Conservation (phyloP, 2,329 filamentous ascomycete species). For the Blastomyces gilchristii region DNA sequence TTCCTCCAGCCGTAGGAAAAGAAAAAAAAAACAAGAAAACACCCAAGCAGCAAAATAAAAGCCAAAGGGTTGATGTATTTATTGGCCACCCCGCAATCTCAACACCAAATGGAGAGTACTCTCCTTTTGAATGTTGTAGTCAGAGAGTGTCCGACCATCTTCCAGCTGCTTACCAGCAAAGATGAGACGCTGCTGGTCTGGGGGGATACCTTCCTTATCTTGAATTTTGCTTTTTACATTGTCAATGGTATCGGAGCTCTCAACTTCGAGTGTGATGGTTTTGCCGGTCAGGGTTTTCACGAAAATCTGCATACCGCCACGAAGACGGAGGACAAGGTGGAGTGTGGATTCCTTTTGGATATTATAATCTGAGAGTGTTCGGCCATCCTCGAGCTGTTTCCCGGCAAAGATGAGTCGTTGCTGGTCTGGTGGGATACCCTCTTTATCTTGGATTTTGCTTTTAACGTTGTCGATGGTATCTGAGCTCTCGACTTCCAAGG, state of each 20-base stretch:
- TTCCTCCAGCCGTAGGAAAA: constrained; percentile 1
- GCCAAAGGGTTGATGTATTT: not conserved
- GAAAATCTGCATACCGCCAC: constrained; percentile 77
- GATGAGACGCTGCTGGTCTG: constrained; percentile 58
- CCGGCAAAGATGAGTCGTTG: constrained; percentile 76
- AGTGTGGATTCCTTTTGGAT: constrained; percentile 87
- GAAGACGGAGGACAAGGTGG: constrained; percentile 68
- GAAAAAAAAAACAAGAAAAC: not conserved
- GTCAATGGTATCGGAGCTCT: constrained; percentile 58
- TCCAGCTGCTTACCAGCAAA: constrained; percentile 41
- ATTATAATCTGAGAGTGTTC: constrained; percentile 89
- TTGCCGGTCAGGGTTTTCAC: constrained; percentile 70
- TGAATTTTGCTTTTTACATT: constrained; percentile 64
- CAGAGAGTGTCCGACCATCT: constrained; percentile 41
- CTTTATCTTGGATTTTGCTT: constrained; percentile 71
- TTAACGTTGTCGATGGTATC: constrained; percentile 95
- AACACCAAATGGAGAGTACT: constrained; percentile 54
- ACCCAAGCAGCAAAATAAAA: not conserved
- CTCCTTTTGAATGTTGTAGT: constrained; percentile 51
- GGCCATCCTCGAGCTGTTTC: constrained; percentile 67
- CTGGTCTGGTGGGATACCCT: constrained; percentile 87
- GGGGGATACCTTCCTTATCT: constrained; percentile 69
- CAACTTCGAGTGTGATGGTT: constrained; percentile 58
- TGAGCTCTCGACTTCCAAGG: constrained; percentile 75
- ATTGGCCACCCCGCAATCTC: constrained; percentile 44